Evolutionary conservation across 2,329 filamentous ascomycete species (phyloP), one percentile per base, ranked within the genome.

Genomic region (Curvularia eragrostidis): DNA sequence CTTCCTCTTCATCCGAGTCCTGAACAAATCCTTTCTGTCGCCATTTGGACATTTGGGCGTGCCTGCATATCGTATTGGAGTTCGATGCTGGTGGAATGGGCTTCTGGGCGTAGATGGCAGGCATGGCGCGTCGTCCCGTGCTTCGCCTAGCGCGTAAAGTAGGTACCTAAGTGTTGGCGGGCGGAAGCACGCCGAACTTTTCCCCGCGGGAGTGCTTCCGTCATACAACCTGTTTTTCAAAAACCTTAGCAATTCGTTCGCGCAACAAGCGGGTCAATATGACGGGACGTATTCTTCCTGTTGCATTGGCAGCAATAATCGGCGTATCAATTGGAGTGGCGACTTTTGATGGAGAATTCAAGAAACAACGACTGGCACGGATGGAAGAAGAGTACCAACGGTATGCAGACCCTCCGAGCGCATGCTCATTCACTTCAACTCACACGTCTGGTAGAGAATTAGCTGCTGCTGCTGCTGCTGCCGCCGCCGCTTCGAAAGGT

Each of bases 1-100:
- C 72, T 46, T 80, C 80, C 49, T 82, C 81, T 55, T 82, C 81
- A 75, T 83, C 81, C 58, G 81, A 83, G 70, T 83, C 81, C 72
- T 75, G 76, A 63, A 83, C 81, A 73, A 78, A 82, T 64, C 81
- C 81, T 72, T 73, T 77, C 66, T 77, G 73, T 65, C 79, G 77
- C 81, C 81, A 83, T 75, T 74, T 73, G 72, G 76, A 81, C 81
- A 83, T 83, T 78, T 70, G 73, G 66, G 59, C 67, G 53, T 44
- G 60, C 65, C 64, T 67, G 69, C 75, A 78, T 78, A 53, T 74
- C 74, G 72, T 60, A 61, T 54, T 53, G 61, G 43, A 47, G 42
- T 53, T 46, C 32, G 56, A 61, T 44, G 57, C 52, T 52, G 60
- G 62, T 59, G 63, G 64, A 58, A 62, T 59, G 54, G 55, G 58